Conservation (phyloP, 805 yeast genomes). For the Teunomyces cretensis region DNA sequence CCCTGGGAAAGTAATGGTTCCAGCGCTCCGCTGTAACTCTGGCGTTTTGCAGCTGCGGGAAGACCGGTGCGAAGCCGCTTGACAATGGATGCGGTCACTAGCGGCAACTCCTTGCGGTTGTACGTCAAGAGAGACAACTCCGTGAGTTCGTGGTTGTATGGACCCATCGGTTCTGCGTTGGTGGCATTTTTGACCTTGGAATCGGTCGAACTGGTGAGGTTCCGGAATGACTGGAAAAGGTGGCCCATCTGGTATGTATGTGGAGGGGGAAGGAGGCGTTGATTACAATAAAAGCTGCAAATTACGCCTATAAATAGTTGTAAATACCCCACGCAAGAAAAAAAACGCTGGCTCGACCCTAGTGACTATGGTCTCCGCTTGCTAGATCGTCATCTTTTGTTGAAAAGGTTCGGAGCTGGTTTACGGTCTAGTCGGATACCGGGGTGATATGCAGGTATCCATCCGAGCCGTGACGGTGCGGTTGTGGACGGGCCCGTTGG, state of each 20-base stretch:
- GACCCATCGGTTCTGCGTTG: slow-evolving; percentile 53
- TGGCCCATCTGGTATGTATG: slow-evolving; percentile 2
- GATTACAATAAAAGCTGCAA: too few species aligned
- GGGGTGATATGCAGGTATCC: neutral
- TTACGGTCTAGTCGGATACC: neutral
- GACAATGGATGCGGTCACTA: slow-evolving; percentile 38
- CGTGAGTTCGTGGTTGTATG: slow-evolving; percentile 54
- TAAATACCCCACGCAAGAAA: neutral
- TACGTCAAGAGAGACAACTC: slow-evolving; percentile 50
- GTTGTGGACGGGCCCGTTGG: too few species aligned
- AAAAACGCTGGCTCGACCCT: too few species aligned
- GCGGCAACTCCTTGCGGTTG: slow-evolving; percentile 35
- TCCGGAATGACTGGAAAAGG: slow-evolving; percentile 6
- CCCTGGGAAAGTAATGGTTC: neutral
- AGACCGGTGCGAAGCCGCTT: slow-evolving; percentile 32
- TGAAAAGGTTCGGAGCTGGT: neutral
- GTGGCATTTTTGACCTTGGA: slow-evolving; percentile 39
- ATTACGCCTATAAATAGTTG: neutral
- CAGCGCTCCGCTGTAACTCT: neutral
- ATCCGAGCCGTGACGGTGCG: neutral
- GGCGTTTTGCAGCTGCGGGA: neutral
- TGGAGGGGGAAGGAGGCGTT: neutral
- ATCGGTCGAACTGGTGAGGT: slow-evolving; percentile 14
- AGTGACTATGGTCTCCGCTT: neutral
- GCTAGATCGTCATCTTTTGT: too few species aligned